phyloP scores from a whole-genome alignment of 2,329 filamentous ascomycete species.

The Nigrospora sphaerica region DNA sequence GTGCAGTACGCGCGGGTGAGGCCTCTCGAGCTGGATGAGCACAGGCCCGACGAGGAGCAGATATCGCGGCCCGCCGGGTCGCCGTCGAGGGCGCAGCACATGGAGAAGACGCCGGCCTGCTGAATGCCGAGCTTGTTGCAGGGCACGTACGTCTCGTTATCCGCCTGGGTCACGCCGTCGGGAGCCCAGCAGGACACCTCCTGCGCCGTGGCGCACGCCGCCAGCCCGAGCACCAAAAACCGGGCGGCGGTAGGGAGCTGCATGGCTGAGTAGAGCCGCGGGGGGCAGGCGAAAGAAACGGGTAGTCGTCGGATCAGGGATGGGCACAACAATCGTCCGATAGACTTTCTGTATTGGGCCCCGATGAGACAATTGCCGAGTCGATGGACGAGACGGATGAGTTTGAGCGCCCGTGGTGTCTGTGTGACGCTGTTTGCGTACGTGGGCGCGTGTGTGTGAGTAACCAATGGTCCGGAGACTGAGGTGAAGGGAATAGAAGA shows the following conservation, averaged over 20 bases:
- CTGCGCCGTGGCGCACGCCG: neutral
- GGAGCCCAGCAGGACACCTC: conserved; percentile 19
- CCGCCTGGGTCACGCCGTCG: conserved; percentile 16
- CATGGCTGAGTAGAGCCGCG: neutral
- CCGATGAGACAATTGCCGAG: too few relatives aligned
- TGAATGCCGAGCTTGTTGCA: conserved; percentile 25
- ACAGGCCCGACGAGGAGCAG: conserved; percentile 20
- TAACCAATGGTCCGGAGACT: too few relatives aligned
- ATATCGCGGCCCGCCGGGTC: conserved; percentile 12
- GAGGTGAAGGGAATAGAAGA: too few relatives aligned
- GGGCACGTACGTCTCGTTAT: conserved; percentile 19
- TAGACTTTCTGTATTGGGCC: too few relatives aligned
- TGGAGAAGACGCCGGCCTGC: conserved; percentile 19
- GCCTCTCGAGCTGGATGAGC: conserved; percentile 13
- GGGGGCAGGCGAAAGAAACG: neutral
- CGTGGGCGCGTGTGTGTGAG: too few relatives aligned
- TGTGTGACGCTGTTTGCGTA: too few relatives aligned
- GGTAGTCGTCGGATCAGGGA: neutral
- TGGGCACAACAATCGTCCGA: too few relatives aligned
- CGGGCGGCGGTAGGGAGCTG: neutral
- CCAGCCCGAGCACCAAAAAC: neutral
- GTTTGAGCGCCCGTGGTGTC: too few relatives aligned
- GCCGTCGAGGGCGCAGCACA: conserved; percentile 21
- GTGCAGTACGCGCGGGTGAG: conserved; percentile 21
- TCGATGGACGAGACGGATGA: too few relatives aligned